phyloP scores from a whole-genome alignment of 2,329 filamentous ascomycete species.

The Macrophomina pseudophaseolina region DNA sequence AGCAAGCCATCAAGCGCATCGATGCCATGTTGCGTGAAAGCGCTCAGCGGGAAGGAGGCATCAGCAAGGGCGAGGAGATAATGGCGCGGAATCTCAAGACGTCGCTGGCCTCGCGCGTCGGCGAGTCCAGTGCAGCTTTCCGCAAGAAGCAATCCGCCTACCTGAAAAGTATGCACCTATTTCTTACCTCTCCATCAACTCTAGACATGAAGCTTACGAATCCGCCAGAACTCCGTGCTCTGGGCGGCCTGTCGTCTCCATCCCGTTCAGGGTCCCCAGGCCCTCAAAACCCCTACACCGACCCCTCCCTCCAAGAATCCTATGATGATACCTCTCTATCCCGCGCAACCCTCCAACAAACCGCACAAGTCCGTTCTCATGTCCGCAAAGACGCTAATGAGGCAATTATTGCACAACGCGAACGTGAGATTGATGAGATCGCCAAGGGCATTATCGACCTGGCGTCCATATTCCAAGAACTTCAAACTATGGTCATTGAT shows the following conservation, averaged over 20 bases:
- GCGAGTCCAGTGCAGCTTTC: slow-evolving; percentile 89
- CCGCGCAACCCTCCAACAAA: slow-evolving; percentile 84
- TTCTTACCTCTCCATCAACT: no score
- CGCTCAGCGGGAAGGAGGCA: slow-evolving; percentile 67
- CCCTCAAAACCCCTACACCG: slow-evolving; percentile 70
- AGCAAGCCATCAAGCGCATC: slow-evolving; percentile 84
- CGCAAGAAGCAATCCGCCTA: slow-evolving; percentile 98
- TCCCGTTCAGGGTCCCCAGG: slow-evolving; percentile 51
- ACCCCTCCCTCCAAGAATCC: slow-evolving; percentile 84
- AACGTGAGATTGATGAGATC: slow-evolving; percentile 96
- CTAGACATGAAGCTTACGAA: slow-evolving; percentile 28
- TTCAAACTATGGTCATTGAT: slow-evolving; percentile 82
- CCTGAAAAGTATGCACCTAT: slow-evolving; percentile 73
- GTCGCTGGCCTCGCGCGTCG: slow-evolving; percentile 82
- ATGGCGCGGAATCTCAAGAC: slow-evolving; percentile 98
- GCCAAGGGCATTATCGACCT: slow-evolving; percentile 97
- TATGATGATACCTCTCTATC: slow-evolving; percentile 93
- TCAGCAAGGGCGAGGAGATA: slow-evolving; percentile 83
- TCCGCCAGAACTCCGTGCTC: slow-evolving; percentile 47
- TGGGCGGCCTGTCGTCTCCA: slow-evolving; percentile 55
- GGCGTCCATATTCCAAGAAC: slow-evolving; percentile 93
- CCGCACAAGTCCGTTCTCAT: slow-evolving; percentile 63
- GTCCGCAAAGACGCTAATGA: slow-evolving; percentile 70
- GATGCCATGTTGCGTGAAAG: slow-evolving; percentile 86
- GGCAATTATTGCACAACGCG: slow-evolving; percentile 83